Conservation (phyloP, 768 basidiomycete genomes). For the Tulasnella sp. region DNA sequence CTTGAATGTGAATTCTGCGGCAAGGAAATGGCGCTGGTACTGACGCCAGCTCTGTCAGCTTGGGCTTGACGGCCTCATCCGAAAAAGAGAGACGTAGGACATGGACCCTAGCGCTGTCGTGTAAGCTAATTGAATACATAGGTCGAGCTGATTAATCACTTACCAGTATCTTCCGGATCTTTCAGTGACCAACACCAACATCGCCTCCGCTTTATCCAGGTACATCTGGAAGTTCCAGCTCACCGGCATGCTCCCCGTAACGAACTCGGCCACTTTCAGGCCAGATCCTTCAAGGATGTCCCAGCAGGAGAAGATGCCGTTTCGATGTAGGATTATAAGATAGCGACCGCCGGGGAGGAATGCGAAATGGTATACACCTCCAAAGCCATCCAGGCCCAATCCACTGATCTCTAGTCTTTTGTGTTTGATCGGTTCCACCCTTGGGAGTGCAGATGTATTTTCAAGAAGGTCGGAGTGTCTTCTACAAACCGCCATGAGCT, state of each 20-base stretch:
- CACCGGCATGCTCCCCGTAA: background rate
- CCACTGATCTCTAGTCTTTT: background rate
- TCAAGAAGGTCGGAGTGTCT: background rate
- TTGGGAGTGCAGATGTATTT: slow-evolving; percentile 1
- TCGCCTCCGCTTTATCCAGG: slow-evolving; percentile 4
- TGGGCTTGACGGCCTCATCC: background rate
- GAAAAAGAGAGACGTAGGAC: background rate
- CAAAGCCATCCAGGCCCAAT: background rate
- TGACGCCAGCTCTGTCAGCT: background rate
- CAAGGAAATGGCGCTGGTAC: background rate
- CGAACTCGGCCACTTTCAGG: background rate
- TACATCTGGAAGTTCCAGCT: slow-evolving; percentile 15
- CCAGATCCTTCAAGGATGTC: background rate
- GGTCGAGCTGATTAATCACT: too few species aligned
- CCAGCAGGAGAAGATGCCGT: slow-evolving; percentile 9
- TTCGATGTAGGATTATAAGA: slow-evolving; percentile 2
- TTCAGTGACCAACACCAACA: background rate
- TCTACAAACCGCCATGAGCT: slow-evolving; percentile 2
- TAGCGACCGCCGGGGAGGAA: slow-evolving; percentile 12
- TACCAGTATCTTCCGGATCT: too few species aligned
- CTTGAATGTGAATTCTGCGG: slow-evolving; percentile 3
- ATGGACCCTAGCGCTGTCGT: too few species aligned
- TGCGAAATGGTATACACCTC: slow-evolving; percentile 8
- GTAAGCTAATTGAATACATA: too few species aligned
- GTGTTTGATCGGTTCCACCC: background rate